Percentiles rank a stretch among this genome's conserved stretches.
Conservation (phyloP, 495 filamentous ascomycete genomes). For the Aspergillus cristatus region DNA sequence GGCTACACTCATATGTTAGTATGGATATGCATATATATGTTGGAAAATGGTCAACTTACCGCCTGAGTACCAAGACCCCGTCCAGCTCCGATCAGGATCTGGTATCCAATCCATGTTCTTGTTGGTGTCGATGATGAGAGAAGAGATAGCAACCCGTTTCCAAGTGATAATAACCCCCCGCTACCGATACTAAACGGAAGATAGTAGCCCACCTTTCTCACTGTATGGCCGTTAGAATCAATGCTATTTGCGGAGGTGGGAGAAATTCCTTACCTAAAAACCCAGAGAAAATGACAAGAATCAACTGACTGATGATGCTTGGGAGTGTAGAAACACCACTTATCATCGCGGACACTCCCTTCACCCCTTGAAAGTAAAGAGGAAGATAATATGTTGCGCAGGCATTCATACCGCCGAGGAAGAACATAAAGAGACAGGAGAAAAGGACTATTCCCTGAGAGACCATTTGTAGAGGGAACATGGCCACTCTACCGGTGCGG, state of each 20-base stretch:
- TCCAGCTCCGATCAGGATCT: conserved; percentile 44
- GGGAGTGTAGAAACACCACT: conserved; percentile 32
- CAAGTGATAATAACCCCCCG: conserved; percentile 25
- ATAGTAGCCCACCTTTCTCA: conserved; percentile 39
- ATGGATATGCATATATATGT: neutral
- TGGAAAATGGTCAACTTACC: conserved; percentile 9
- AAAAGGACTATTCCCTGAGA: conserved; percentile 21
- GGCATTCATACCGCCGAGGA: conserved; percentile 11
- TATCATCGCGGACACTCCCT: conserved; percentile 16
- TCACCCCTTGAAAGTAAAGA: conserved; percentile 33
- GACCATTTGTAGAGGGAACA: conserved; percentile 37
- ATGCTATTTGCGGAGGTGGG: neutral
- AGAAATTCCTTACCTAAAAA: conserved; percentile 19
- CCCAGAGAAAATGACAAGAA: conserved; percentile 38
- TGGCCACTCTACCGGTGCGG: conserved; percentile 38
- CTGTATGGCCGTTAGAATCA: conserved; percentile 11
- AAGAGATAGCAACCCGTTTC: conserved; percentile 42
- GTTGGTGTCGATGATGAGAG: conserved; percentile 30
- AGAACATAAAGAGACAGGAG: conserved; percentile 16
- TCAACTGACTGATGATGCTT: conserved; percentile 41
- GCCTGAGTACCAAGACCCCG: conserved; percentile 41
- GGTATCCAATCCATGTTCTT: conserved; percentile 47
- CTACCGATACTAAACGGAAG: conserved; percentile 31
- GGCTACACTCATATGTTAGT: conserved; percentile 16
- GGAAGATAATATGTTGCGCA: conserved; percentile 25